These are phyloP conservation scores for Pseudodiploospora longispora DNA, from an alignment of 2,329 filamentous ascomycete genomes.

Conservation along the genomic window DNA sequence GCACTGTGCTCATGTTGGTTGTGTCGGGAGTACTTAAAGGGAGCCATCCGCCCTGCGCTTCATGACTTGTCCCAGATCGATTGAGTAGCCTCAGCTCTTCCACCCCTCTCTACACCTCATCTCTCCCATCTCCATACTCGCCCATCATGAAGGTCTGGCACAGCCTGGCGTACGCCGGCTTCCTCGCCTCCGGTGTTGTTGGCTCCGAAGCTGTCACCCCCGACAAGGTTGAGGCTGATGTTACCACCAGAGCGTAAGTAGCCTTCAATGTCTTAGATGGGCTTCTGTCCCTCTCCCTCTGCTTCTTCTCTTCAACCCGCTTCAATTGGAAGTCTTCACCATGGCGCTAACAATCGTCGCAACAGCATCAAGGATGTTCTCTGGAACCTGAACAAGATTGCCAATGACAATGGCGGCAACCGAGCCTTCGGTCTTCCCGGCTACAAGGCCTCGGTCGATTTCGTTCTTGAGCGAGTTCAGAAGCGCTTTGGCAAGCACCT, in stretches of 20 bases:
- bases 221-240: conserved; percentile 32
- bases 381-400: conserved; percentile 47
- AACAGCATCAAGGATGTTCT: conserved; percentile 45
- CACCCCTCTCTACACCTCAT: no score
- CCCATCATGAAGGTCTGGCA: conserved; percentile 13
- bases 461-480: conserved; percentile 39
- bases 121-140: background rate
- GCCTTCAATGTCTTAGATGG: background rate
- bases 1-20: no score
- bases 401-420: conserved; percentile 47
- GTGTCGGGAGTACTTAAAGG: no score
- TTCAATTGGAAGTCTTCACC: background rate
- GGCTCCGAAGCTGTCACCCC: conserved; percentile 28
- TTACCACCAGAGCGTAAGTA: conserved; percentile 27
- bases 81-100: no score
- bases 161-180: conserved; percentile 7
- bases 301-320: background rate
- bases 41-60: no score
- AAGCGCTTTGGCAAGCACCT: conserved; percentile 32
- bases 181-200: conserved; percentile 8
- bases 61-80: no score
- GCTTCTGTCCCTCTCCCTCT: no score
- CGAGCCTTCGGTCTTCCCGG: conserved; percentile 52
- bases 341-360: background rate
- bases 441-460: conserved; percentile 50